Evolutionary conservation across 1,139 yeast species (phyloP).

Genomic region (Hanseniaspora gamundiae): DNA sequence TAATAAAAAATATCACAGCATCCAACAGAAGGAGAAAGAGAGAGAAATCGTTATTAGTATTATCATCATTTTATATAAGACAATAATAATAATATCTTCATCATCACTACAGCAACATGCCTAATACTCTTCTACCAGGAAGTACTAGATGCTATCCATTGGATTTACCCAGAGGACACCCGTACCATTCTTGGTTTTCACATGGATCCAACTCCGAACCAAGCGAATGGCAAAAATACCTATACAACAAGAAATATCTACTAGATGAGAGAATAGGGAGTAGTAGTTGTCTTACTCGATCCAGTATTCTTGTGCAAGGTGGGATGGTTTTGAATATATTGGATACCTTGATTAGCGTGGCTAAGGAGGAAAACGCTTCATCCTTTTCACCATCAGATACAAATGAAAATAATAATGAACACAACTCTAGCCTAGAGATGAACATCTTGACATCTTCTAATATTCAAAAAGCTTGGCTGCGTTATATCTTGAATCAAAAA

Average conservation of each 20-base stretch:
- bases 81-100: no score
- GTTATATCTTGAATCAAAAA: slow-evolving; percentile 18
- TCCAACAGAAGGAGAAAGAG: no score
- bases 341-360: slow-evolving; percentile 29
- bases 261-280: slow-evolving; percentile 58
- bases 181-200: slow-evolving; percentile 5
- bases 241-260: slow-evolving; percentile 14
- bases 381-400: no score
- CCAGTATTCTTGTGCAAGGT: slow-evolving; percentile 52
- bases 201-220: slow-evolving; percentile 5
- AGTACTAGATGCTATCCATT: slow-evolving; percentile 5
- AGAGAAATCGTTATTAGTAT: no score
- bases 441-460: slow-evolving; percentile 23
- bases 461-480: slow-evolving; percentile 7
- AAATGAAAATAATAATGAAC: no score
- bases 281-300: slow-evolving; percentile 43
- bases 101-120: slow-evolving; percentile 5
- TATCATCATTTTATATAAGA: no score
- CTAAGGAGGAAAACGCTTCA: slow-evolving; percentile 27
- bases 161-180: slow-evolving; percentile 4
- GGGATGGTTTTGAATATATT: slow-evolving; percentile 26
- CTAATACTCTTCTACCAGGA: slow-evolving; percentile 7
- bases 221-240: slow-evolving; percentile 5
- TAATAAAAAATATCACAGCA: no score
- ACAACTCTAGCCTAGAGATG: no score